Percentiles rank a stretch among this genome's conserved stretches.
Conservation (phyloP, 2,329 filamentous ascomycete genomes). For the Capronia epimyces region DNA sequence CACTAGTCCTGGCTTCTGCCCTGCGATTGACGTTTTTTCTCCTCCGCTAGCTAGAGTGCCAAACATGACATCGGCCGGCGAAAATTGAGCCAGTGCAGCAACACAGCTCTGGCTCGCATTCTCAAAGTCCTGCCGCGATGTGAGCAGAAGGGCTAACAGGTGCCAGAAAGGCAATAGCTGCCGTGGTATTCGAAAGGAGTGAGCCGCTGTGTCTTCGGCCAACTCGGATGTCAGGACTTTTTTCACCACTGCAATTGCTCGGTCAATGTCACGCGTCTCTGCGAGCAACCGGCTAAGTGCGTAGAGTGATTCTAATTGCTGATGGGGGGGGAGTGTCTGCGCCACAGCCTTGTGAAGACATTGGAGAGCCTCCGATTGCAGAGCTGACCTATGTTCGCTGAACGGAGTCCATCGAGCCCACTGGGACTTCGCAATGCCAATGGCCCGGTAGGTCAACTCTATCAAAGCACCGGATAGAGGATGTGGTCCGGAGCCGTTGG, state of each 20-base stretch:
- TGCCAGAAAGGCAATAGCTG: constrained; percentile 82
- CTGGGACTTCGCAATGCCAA: constrained; percentile 78
- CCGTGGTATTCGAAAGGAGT: constrained; percentile 28
- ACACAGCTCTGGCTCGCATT: constrained; percentile 79
- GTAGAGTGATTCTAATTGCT: constrained; percentile 72
- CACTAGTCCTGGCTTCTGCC: constrained; percentile 48
- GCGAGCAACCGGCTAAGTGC: constrained; percentile 79
- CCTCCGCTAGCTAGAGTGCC: constrained; percentile 43
- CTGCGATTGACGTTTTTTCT: constrained; percentile 22
- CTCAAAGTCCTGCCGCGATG: constrained; percentile 75
- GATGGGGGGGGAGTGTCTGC: constrained; percentile 58
- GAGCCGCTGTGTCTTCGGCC: constrained; percentile 31
- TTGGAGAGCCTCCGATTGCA: constrained; percentile 71
- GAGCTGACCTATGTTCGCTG: constrained; percentile 61
- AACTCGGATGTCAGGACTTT: constrained; percentile 60
- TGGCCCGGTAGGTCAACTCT: constrained; percentile 52
- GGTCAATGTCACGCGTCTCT: constrained; percentile 72
- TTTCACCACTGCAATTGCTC: constrained; percentile 78
- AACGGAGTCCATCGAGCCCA: constrained; percentile 82
- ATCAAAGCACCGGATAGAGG: constrained; percentile 15
- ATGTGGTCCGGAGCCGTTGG: neutral
- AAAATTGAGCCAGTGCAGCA: constrained; percentile 85
- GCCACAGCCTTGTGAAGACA: constrained; percentile 68
- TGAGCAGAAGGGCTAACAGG: constrained; percentile 76
- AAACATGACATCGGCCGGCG: constrained; percentile 64